Evolutionary conservation across 495 filamentous ascomycete species (phyloP).

Genomic region (Daldinia grandis): DNA sequence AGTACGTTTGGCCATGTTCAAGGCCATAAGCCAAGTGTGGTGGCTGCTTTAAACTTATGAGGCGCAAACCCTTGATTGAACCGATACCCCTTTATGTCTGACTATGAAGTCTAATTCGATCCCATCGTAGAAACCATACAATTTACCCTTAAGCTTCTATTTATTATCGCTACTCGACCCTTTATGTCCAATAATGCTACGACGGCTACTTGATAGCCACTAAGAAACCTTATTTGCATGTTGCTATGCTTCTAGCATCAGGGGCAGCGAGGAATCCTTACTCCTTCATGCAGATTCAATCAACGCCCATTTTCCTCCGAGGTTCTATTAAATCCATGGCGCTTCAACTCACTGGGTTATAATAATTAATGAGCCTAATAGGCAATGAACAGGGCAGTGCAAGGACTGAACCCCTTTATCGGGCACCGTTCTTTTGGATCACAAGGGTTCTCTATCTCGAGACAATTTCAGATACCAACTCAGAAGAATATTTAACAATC

Average conservation of each 20-base stretch:
- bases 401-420: neutral
- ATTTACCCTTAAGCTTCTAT: neutral
- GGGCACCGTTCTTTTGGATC: neutral
- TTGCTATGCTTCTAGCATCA: neutral
- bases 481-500: neutral
- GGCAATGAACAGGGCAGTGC: neutral
- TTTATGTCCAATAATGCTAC: neutral
- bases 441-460: neutral
- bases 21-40: too few species aligned
- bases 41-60: too few species aligned
- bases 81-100: neutral
- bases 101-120: neutral
- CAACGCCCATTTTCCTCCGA: neutral
- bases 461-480: neutral
- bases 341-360: neutral
- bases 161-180: neutral
- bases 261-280: neutral
- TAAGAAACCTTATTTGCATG: neutral
- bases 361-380: neutral
- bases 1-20: too few species aligned
- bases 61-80: too few species aligned
- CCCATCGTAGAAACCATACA: neutral
- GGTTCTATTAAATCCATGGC: neutral
- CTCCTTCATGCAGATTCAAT: neutral
- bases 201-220: neutral